A percentile compares a stretch with the other conserved stretches of the same genome.
phyloP scores from a whole-genome alignment of 2,329 filamentous ascomycete species.

The Neopestalotiopsis rosae region DNA sequence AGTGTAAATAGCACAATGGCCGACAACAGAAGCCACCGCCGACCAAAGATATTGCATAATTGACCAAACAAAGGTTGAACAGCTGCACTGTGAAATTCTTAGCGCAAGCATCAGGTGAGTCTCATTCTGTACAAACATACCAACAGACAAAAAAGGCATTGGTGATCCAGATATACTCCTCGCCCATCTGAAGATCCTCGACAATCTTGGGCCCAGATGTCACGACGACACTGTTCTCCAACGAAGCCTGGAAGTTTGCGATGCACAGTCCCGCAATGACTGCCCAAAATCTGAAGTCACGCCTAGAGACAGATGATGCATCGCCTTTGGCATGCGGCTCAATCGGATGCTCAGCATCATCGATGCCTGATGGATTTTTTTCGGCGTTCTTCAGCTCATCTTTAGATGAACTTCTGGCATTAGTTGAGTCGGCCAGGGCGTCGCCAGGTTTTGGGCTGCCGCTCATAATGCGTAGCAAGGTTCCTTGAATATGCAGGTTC shows the following conservation, averaged over 20 bases:
- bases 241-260: not conserved
- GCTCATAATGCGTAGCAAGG: no score
- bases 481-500: no score
- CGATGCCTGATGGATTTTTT: no score
- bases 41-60: conserved; percentile 4
- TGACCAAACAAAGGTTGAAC: not conserved
- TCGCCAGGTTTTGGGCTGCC: no score
- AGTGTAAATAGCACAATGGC: not conserved
- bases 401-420: no score
- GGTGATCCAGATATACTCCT: conserved; percentile 8
- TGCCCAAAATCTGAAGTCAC: conserved; percentile 13
- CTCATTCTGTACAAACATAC: not conserved
- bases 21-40: not conserved
- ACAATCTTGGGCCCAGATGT: conserved; percentile 1
- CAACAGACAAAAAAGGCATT: conserved; percentile 4
- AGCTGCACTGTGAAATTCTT: not conserved
- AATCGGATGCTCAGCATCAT: no score
- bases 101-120: not conserved
- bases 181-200: not conserved
- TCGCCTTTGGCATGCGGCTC: not conserved
- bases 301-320: not conserved
- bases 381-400: no score
- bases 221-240: conserved; percentile 9
- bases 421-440: no score
- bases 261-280: conserved; percentile 1